These are phyloP conservation scores for Aspergillus funiculosus DNA, from an alignment of 495 filamentous ascomycete species.

Conservation along the genomic window DNA sequence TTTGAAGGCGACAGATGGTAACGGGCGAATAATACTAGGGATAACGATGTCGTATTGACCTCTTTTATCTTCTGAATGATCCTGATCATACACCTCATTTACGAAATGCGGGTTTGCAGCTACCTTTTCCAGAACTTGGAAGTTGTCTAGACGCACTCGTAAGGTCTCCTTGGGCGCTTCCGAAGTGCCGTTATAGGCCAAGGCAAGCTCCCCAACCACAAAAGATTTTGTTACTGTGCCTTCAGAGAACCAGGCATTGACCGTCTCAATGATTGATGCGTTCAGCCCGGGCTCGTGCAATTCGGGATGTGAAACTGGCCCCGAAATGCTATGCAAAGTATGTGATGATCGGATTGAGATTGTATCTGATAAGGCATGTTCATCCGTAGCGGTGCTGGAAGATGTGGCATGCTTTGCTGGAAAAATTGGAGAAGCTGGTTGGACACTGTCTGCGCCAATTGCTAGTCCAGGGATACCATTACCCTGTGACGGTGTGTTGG, in stretches of 20 bases:
- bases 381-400: conserved; percentile 47
- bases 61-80: conserved; percentile 49
- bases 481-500: conserved; percentile 39
- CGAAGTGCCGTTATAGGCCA: conserved; percentile 67
- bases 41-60: conserved; percentile 79
- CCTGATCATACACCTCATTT: conserved; percentile 44
- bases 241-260: conserved; percentile 75
- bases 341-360: conserved; percentile 86
- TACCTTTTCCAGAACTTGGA: conserved; percentile 83
- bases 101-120: conserved; percentile 92
- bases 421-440: conserved; percentile 25
- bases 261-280: conserved; percentile 85
- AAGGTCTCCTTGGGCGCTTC: conserved; percentile 44
- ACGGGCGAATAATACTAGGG: conserved; percentile 60
- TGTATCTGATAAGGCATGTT: conserved; percentile 70
- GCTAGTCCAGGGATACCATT: conserved; percentile 22
- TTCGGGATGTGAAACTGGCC: conserved; percentile 69
- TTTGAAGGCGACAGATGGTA: conserved; percentile 75
- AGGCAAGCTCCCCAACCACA: conserved; percentile 84
- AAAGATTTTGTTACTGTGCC: conserved; percentile 64
- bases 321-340: conserved; percentile 60
- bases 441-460: conserved; percentile 19
- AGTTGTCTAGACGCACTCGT: conserved; percentile 83
- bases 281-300: conserved; percentile 77
- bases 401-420: conserved; percentile 41